These are phyloP conservation scores for Termitomyces titanicus DNA, from an alignment of 768 basidiomycete genomes.

Conservation along the genomic window DNA sequence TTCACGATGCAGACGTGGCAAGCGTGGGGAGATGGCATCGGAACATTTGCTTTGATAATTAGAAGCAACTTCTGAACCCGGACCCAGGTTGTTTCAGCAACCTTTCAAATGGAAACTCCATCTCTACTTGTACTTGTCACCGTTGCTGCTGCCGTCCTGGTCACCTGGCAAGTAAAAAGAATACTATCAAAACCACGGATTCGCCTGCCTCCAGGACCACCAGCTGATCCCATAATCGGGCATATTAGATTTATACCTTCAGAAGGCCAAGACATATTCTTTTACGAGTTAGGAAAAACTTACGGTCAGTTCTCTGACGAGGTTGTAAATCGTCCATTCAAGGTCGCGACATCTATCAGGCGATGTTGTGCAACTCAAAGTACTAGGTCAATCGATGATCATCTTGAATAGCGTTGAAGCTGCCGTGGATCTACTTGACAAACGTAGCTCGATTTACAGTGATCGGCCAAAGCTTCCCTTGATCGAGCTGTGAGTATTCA, in stretches of 20 bases:
- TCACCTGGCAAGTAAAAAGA: not conserved
- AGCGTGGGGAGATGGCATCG: not conserved
- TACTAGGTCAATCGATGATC: constrained; percentile 24
- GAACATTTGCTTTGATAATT: not conserved
- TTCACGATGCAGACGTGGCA: not conserved
- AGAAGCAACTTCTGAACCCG: not conserved
- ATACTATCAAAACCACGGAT: not conserved
- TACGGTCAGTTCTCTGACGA: constrained; percentile 24
- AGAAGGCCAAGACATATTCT: constrained; percentile 21
- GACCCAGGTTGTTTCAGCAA: too few species aligned
- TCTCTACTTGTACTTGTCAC: not conserved
- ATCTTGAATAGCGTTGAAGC: constrained; percentile 22
- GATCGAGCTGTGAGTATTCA: constrained; percentile 15
- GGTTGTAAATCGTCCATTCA: not conserved
- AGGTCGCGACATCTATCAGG: constrained; percentile 10
- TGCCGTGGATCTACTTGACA: constrained; percentile 25
- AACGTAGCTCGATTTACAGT: constrained; percentile 24
- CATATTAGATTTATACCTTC: constrained; percentile 32
- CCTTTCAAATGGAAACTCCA: not conserved
- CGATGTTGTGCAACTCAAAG: constrained; percentile 18
- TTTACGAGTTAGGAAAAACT: constrained; percentile 27
- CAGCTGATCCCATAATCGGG: constrained; percentile 33
- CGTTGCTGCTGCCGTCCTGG: not conserved
- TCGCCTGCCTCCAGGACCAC: constrained; percentile 30
- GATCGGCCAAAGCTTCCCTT: constrained; percentile 17